Percentiles rank a stretch among this genome's conserved stretches.
Evolutionary conservation across 352 stramenopile genomes (phyloP).

Genomic region (Pythium aristosporum): DNA sequence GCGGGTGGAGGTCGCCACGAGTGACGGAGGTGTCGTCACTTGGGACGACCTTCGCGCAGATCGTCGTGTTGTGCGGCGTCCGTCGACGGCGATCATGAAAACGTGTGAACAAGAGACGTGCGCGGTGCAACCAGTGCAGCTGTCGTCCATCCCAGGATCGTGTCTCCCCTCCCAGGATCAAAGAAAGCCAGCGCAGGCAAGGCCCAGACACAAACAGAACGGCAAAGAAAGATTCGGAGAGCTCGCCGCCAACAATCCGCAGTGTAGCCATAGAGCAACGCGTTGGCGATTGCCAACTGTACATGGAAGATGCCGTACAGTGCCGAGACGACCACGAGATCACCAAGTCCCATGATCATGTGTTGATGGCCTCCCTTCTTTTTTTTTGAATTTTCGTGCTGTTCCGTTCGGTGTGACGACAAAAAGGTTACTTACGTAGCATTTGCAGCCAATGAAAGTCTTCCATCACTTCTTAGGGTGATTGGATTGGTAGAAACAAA

Average conservation of each 20-base stretch:
- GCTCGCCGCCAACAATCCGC: too few relatives aligned
- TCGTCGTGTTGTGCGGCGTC: not conserved
- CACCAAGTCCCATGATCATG: not conserved
- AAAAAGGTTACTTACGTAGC: not conserved
- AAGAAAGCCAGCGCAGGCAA: not conserved
- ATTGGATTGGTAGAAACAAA: slow-evolving; percentile 7
- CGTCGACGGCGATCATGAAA: not conserved
- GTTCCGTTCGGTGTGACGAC: not conserved
- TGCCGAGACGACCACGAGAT: too few relatives aligned
- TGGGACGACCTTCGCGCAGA: slow-evolving; percentile 8
- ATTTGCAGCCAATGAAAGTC: not conserved
- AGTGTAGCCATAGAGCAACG: too few relatives aligned
- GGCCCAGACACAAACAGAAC: not conserved
- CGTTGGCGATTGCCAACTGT: too few relatives aligned
- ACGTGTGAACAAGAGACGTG: not conserved
- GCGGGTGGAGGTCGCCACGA: not conserved
- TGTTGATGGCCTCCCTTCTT: not conserved
- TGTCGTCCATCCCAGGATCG: slow-evolving; percentile 1
- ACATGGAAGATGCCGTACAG: too few relatives aligned
- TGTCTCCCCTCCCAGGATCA: not conserved
- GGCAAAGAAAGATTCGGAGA: too few relatives aligned
- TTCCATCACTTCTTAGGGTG: not conserved
- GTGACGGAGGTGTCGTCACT: slow-evolving; percentile 15
- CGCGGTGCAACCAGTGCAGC: not conserved
- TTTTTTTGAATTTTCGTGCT: not conserved